These are phyloP conservation scores for Fusarium tanahbumbuense DNA, from an alignment of 2,329 filamentous ascomycete genomes.

Conservation along the genomic window DNA sequence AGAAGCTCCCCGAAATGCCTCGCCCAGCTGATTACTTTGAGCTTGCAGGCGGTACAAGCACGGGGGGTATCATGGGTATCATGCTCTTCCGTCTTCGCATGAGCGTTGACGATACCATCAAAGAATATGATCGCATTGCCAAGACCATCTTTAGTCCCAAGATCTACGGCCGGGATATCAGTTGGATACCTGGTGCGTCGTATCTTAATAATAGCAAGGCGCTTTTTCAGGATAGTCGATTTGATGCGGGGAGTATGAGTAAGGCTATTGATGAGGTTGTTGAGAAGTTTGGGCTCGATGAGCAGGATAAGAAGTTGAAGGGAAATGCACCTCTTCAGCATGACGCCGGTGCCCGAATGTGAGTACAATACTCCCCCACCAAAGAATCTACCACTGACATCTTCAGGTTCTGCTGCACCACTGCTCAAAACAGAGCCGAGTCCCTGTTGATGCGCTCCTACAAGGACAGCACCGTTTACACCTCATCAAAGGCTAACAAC, in stretches of 20 bases:
- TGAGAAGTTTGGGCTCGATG: constrained; percentile 26
- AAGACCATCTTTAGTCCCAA: constrained; percentile 33
- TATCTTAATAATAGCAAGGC: constrained; percentile 33
- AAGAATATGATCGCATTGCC: constrained; percentile 33
- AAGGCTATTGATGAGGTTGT: constrained; percentile 33
- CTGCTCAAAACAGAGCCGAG: constrained; percentile 34
- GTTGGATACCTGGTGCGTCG: constrained; percentile 7
- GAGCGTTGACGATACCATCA: constrained; percentile 29
- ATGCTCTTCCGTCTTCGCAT: constrained; percentile 41
- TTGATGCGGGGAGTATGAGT: constrained; percentile 22
- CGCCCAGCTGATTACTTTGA: constrained; percentile 33
- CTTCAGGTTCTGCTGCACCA: constrained; percentile 28
- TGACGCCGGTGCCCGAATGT: constrained; percentile 16
- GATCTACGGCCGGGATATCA: constrained; percentile 25
- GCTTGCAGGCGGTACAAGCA: constrained; percentile 34
- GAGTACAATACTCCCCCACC: too few relatives aligned
- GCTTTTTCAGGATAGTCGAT: constrained; percentile 23
- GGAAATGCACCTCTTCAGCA: constrained; percentile 33
- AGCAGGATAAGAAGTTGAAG: constrained; percentile 26
- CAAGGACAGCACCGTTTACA: constrained; percentile 2
- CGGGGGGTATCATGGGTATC: constrained; percentile 33
- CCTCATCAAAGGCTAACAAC: constrained; percentile 23
- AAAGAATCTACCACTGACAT: too few relatives aligned
- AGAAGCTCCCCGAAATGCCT: not conserved
- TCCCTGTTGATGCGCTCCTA: constrained; percentile 30